These are phyloP conservation scores for Globisporangium iwayamae DNA, from an alignment of 352 stramenopile species.

Conservation along the genomic window DNA sequence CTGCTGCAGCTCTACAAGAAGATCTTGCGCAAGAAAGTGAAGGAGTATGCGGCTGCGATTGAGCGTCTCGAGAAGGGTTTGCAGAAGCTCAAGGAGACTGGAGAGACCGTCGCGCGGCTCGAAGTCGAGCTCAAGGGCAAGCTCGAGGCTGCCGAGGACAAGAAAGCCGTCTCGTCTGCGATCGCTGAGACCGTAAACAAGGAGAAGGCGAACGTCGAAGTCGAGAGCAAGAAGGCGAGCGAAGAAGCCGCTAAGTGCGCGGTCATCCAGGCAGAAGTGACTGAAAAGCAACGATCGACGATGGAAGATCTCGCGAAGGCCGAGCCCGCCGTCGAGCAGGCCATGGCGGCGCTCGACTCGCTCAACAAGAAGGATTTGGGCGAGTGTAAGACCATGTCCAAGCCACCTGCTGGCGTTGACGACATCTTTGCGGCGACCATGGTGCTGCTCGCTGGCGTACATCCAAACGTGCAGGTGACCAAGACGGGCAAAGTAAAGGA, in stretches of 20 bases:
- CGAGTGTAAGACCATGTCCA: slow-evolving; percentile 96
- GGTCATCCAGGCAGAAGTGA: slow-evolving; percentile 93
- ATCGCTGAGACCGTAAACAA: slow-evolving; percentile 95
- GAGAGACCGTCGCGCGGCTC: slow-evolving; percentile 89
- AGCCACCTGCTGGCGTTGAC: slow-evolving; percentile 91
- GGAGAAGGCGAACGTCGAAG: slow-evolving; percentile 94
- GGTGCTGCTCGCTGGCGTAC: slow-evolving; percentile 92
- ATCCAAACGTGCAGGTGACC: slow-evolving; percentile 91
- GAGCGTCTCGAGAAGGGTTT: slow-evolving; percentile 91
- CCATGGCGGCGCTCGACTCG: slow-evolving; percentile 95
- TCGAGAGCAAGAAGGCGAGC: slow-evolving; percentile 92
- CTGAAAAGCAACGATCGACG: slow-evolving; percentile 89
- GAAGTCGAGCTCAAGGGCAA: slow-evolving; percentile 95
- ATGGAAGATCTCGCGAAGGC: slow-evolving; percentile 92
- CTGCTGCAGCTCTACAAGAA: slow-evolving; percentile 94
- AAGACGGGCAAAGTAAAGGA: slow-evolving; percentile 97
- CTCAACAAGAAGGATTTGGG: slow-evolving; percentile 96
- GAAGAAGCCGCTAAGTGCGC: slow-evolving; percentile 92
- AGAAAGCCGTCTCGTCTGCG: slow-evolving; percentile 91
- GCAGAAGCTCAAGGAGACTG: slow-evolving; percentile 91
- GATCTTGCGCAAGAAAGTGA: slow-evolving; percentile 90
- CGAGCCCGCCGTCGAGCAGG: slow-evolving; percentile 92
- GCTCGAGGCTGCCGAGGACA: slow-evolving; percentile 94
- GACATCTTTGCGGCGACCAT: slow-evolving; percentile 94
- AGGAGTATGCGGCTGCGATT: slow-evolving; percentile 87